Conservation (phyloP, 176 grass and related monocot species). For the Rhynchospora tenuis region DNA sequence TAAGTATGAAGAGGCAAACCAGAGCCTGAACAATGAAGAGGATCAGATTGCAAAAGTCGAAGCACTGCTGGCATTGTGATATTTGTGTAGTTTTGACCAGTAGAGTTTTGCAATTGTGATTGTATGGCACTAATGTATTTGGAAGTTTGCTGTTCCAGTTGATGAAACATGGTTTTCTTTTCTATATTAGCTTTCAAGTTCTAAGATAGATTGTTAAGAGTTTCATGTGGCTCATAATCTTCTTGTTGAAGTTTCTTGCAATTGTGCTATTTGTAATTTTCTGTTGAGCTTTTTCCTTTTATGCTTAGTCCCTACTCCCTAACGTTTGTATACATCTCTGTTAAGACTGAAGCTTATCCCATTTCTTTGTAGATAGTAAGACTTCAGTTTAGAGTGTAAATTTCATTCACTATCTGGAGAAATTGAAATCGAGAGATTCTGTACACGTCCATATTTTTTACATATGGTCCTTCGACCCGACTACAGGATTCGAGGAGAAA, state of each 20-base stretch:
- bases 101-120: not conserved
- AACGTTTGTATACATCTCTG: too few species aligned
- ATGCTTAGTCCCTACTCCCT: too few species aligned
- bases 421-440: too few species aligned
- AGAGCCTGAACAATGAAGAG: slow-evolving; percentile 71
- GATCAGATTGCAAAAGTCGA: slow-evolving; percentile 93
- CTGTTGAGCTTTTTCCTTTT: not conserved
- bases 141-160: slow-evolving; percentile 3
- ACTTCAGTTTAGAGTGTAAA: too few species aligned
- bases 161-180: not conserved
- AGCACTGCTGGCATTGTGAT: slow-evolving; percentile 60
- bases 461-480: too few species aligned
- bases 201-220: not conserved
- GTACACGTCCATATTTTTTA: too few species aligned
- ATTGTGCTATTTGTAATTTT: not conserved
- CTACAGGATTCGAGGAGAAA: too few species aligned
- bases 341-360: too few species aligned
- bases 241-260: not conserved
- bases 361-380: too few species aligned
- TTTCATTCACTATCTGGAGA: too few species aligned
- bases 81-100: not conserved
- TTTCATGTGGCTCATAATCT: not conserved
- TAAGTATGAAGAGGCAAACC: slow-evolving; percentile 72
- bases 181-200: slow-evolving; percentile 15
- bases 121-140: not conserved